Percentiles rank a stretch among this genome's conserved stretches.
Conservation (phyloP, 192 early-diverging fungal genomes). For the Entophlyctis luteolus region DNA sequence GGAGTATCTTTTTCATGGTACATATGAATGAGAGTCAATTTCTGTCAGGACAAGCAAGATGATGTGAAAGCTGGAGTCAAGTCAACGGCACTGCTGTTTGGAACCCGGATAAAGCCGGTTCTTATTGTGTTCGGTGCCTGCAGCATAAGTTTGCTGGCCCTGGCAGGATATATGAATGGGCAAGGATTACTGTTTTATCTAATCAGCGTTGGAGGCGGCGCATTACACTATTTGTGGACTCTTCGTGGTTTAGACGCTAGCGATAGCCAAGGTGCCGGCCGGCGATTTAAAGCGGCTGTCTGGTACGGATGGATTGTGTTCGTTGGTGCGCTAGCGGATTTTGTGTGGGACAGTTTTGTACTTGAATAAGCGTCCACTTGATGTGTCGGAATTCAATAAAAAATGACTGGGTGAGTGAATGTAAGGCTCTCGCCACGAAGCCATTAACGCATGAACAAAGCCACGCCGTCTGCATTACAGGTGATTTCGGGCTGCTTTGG, state of each 20-base stretch:
- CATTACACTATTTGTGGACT: constrained; percentile 80
- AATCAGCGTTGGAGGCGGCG: constrained; percentile 67
- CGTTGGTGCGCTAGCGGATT: constrained; percentile 68
- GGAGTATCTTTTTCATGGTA: not conserved
- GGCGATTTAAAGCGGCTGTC: constrained; percentile 73
- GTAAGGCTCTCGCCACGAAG: too few species aligned
- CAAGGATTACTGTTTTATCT: constrained; percentile 71
- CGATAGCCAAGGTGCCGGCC: constrained; percentile 24
- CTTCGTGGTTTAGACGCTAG: constrained; percentile 55
- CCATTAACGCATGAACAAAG: too few species aligned
- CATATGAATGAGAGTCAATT: not conserved
- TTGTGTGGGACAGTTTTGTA: constrained; percentile 19
- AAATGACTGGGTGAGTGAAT: too few species aligned
- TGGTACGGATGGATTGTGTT: constrained; percentile 77
- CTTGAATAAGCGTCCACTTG: not conserved
- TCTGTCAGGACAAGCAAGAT: constrained; percentile 77
- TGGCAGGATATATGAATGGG: constrained; percentile 77
- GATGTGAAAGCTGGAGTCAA: constrained; percentile 82
- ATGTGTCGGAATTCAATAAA: too few species aligned
- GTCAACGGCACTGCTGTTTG: constrained; percentile 87
- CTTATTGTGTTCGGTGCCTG: constrained; percentile 68
- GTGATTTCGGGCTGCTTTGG: too few species aligned
- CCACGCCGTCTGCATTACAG: too few species aligned
- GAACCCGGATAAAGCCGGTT: constrained; percentile 61
- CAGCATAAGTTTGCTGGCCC: constrained; percentile 61